Conservation (phyloP, 2,329 filamentous ascomycete genomes). For the Sordariomycetes sp. region DNA sequence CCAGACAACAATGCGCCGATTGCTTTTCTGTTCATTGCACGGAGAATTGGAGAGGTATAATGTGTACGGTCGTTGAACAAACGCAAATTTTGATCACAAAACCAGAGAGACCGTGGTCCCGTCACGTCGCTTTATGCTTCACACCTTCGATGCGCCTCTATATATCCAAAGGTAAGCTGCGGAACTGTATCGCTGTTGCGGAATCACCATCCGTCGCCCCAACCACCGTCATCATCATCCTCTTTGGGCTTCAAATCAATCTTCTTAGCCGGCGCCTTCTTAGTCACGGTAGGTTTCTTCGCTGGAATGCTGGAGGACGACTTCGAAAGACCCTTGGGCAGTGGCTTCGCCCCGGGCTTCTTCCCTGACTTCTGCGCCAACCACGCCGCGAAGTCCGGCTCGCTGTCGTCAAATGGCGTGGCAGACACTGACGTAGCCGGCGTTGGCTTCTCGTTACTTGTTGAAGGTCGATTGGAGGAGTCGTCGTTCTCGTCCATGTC, state of each 20-base stretch:
- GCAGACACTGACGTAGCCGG: slow-evolving; percentile 15
- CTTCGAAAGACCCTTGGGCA: slow-evolving; percentile 81
- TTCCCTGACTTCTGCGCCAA: slow-evolving; percentile 74
- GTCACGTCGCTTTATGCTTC: no score
- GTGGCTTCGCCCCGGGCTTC: slow-evolving; percentile 55
- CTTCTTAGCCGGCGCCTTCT: slow-evolving; percentile 46
- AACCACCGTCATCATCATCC: slow-evolving; percentile 48
- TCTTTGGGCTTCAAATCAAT: slow-evolving; percentile 60
- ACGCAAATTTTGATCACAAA: no score
- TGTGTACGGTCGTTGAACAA: no score
- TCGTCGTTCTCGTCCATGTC: slow-evolving; percentile 36
- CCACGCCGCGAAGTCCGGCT: slow-evolving; percentile 96
- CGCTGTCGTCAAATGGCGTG: slow-evolving; percentile 68
- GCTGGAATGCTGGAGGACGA: slow-evolving; percentile 24
- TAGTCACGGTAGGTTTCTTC: slow-evolving; percentile 33
- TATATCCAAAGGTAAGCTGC: no score
- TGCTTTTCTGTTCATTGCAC: no score
- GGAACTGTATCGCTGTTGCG: no score
- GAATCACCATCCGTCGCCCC: slow-evolving; percentile 61
- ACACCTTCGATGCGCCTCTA: no score
- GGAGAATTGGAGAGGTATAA: no score
- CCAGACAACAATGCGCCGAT: no score
- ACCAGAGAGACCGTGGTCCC: no score
- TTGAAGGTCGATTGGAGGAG: slow-evolving; percentile 22
- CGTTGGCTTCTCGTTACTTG: slow-evolving; percentile 18